Base-by-base conservation (phyloP, 176 grass and related monocot species). In the Eleusine coracana region DNA sequence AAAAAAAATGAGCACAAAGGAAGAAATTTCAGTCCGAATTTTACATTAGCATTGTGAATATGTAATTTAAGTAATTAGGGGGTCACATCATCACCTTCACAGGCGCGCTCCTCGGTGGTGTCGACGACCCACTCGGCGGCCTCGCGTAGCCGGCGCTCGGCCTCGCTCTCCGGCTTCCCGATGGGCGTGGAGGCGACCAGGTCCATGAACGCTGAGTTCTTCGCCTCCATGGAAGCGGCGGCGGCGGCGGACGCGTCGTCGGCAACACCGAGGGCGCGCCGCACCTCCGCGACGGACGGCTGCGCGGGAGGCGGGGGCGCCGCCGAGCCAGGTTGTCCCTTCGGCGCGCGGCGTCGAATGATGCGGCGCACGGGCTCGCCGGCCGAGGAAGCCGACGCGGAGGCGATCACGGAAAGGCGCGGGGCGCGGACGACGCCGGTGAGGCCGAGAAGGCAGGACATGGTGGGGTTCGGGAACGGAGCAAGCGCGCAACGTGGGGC, bases 81-180 rank as follows among this genome's bases (percentile, higher is more conserved):
- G n/a, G 62, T 31, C 39, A 44, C 20, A 11, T n/a, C 50, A 37
- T 85, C 77, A 96, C 93, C 93, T 77, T 66, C 51, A 42, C 80
- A 81, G 2, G 86, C 83, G 20, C 90, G 77, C 20, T 66, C 50
- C 88, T 98, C 95, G 18, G 95, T 92, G 76, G 54, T 72, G 3
- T 91, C 90, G 31, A 89, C 89, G 45, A 98, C 77, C 88, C 89
- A 94, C 88, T 95, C 90, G 45, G 95, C 92, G 12, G 80, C 76
- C 90, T 98, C 86, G 38, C 95, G 88, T 79, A 98, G 75, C 13
- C 87, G 87, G 71, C 76, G 88, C 86, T 98, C 92, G 6, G 72
- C 68, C 21, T 52, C 37, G 66, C 92, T 81, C 86, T 94, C 95
- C 10, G 82, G 74, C 89, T 88, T 65, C 14, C 91, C 94, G 73